Conservation (phyloP, 768 basidiomycete species). For the Amanita rubescens region DNA sequence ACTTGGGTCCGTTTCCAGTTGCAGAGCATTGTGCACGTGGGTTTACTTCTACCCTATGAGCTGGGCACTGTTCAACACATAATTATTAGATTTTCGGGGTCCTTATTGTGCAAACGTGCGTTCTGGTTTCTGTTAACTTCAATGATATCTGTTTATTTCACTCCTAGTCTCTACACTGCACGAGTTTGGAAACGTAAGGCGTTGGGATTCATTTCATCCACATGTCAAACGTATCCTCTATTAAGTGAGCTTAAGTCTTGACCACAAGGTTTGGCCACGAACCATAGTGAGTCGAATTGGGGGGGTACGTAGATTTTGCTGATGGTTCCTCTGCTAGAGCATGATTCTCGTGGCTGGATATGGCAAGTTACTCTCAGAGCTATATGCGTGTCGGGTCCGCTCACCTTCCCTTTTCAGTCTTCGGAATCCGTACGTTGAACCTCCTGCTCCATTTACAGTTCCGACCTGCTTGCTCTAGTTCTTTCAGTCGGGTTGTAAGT, state of each 20-base stretch:
- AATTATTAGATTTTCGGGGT: too few relatives aligned
- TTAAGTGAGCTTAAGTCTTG: neutral
- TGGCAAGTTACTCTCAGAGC: neutral
- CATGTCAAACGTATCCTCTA: neutral
- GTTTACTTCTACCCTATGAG: too few relatives aligned
- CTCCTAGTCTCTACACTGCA: neutral
- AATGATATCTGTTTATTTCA: neutral
- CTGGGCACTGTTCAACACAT: too few relatives aligned
- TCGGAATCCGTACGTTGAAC: too few relatives aligned
- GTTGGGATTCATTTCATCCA: too few relatives aligned
- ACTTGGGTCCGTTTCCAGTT: too few relatives aligned
- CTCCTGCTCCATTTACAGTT: too few relatives aligned
- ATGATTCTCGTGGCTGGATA: neutral
- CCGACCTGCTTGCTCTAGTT: too few relatives aligned
- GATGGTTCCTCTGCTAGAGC: neutral
- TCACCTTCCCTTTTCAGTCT: too few relatives aligned
- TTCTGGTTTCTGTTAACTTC: neutral
- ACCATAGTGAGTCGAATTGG: neutral
- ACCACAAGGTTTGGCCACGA: neutral
- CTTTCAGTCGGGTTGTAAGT: too few relatives aligned
- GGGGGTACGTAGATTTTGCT: neutral
- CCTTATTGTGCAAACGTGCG: neutral
- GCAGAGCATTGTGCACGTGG: too few relatives aligned
- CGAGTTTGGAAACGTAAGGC: constrained; percentile 1
- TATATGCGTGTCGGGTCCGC: too few relatives aligned